A percentile compares a stretch with the other conserved stretches of the same genome.
Evolutionary conservation across 345 rosid genomes (phyloP).

Genomic region (Populus ilicifolia): DNA sequence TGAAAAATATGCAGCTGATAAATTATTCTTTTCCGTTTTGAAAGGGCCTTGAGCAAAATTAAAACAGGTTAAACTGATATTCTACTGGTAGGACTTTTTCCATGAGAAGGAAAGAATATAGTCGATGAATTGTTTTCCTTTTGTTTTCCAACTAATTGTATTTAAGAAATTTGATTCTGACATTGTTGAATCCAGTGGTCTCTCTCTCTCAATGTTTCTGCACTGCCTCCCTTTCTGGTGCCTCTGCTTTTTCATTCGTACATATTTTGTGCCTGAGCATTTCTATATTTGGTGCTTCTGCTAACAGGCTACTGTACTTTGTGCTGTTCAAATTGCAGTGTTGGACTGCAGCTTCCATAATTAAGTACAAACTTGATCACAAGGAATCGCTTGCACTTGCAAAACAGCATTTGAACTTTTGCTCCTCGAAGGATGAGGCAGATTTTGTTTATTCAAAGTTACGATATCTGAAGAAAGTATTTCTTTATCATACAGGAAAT

Average conservation of each 20-base stretch:
- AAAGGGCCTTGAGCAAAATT: no score
- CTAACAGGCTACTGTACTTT: not conserved
- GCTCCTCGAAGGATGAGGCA: slow-evolving; percentile 62
- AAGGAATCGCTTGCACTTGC: slow-evolving; percentile 69
- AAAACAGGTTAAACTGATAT: no score
- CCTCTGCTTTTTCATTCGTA: not conserved
- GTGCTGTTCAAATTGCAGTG: slow-evolving; percentile 45
- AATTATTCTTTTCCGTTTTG: no score
- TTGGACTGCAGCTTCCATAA: slow-evolving; percentile 76
- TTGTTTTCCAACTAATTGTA: no score
- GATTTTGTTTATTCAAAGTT: slow-evolving; percentile 52
- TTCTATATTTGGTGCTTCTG: not conserved
- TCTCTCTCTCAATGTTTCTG: no score
- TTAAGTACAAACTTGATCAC: slow-evolving; percentile 56
- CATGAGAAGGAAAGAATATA: no score
- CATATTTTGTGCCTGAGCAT: no score
- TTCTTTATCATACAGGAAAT: slow-evolving; percentile 35
- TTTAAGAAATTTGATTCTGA: no score
- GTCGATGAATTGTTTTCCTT: no score
- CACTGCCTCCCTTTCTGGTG: not conserved
- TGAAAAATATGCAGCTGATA: no score
- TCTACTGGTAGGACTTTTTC: no score
- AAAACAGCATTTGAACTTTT: slow-evolving; percentile 52
- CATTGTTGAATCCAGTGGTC: no score
- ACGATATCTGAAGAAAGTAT: slow-evolving; percentile 55